Base-by-base conservation (phyloP, 1,139 yeast species). In the Kurtzmaniella quercitrusa region DNA sequence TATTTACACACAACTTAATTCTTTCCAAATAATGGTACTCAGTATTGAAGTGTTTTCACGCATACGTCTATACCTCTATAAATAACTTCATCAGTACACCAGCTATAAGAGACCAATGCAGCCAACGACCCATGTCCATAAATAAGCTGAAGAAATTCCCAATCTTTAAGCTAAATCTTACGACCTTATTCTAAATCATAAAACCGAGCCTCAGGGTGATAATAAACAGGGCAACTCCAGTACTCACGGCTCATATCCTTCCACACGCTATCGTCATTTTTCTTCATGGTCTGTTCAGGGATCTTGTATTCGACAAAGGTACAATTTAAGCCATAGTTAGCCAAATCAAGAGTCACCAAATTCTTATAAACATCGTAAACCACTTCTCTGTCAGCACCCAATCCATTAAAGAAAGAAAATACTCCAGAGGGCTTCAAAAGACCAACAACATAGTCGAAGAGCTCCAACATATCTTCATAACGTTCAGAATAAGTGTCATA, bases 401-500 rank as follows among this genome's bases (percentile, higher is more conserved):
- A 72, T 0, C 98, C 98, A 55, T 91, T 91, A 71, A 91, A 91
- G 59, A 88, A 91, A 2, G 96, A 88, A 50, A 91, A 89, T 1
- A 81, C 76, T 4, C 95, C 95, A 34, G 78, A 77, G 1, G 95
- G 89, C 58, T 85, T 84, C 49, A 91, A 65, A 41, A 91, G 66
- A 0, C 96, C 96, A 14, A 89, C 95, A 3, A 88, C 74, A 19
- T 75, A 60, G 63, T 91, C 96, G 57, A 85, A 88, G 33, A 91
- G 71, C 41, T 88, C 95, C 36, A 88, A 72, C 93, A 91, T 85
- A 59, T 91, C 97, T 48, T 74, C 70, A 49, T 78, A 77, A 59
- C 88, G 95, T 59, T 91, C 98, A 45, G 95, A 85, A 60, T 86
- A 91, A 0, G 98, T 91, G 61, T 91, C 98, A 60, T 87, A 91